Percentiles rank a stretch among this genome's conserved stretches.
Conservation (phyloP, 73 alveolate genomes). For the Paramecium tetraurelia region DNA sequence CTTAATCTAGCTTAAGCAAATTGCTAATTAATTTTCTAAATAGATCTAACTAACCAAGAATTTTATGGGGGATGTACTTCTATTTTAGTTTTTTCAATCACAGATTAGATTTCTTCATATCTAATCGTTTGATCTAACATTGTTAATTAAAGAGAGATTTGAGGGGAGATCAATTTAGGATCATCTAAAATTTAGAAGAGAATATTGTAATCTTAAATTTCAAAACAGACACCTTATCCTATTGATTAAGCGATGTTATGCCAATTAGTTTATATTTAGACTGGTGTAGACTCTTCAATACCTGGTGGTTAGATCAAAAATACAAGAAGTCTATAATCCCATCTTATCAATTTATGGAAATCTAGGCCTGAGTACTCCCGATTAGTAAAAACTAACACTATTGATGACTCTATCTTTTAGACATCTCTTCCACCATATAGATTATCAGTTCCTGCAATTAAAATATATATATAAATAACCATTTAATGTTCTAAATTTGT, state of each 20-base stretch:
- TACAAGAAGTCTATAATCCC: constrained; percentile 23
- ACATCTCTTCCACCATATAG: constrained; percentile 48
- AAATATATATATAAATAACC: constrained; percentile 19
- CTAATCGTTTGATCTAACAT: neutral
- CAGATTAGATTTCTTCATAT: neutral
- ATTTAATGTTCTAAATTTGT: constrained; percentile 14
- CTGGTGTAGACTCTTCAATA: neutral
- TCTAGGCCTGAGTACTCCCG: neutral
- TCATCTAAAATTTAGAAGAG: constrained; percentile 2
- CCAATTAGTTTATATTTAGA: neutral
- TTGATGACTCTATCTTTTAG: neutral
- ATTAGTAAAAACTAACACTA: neutral
- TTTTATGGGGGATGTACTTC: neutral
- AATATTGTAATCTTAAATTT: neutral
- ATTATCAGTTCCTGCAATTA: constrained; percentile 35
- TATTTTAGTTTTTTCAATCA: neutral
- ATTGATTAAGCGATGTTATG: neutral
- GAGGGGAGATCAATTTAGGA: neutral
- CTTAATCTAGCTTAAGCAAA: neutral
- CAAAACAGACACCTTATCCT: constrained; percentile 8
- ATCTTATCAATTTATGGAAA: neutral
- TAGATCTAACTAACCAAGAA: constrained; percentile 14
- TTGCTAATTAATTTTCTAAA: neutral
- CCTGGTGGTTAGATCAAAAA: constrained; percentile 16
- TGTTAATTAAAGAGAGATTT: neutral